Evolutionary conservation across 1,284 basidiomycete genomes (phyloP), one percentile per base, ranked within the genome.

Genomic region (Cryptococcus deneoformans): DNA sequence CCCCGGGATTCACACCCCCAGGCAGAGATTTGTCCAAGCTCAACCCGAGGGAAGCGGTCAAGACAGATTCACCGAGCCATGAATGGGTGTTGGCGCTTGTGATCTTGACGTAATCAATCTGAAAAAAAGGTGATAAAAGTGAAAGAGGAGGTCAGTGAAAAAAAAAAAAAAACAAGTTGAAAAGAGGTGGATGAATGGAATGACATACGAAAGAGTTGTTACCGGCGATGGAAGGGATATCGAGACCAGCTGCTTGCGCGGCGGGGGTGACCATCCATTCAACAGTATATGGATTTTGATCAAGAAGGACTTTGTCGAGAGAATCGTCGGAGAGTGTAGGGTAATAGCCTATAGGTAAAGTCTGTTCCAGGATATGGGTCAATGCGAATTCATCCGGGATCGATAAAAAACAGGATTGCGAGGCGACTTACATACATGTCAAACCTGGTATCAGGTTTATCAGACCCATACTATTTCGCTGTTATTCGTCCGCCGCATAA

Each of bases 401-500:
- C 24, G 46, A 20, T 14, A 1, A 14, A 16, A 35, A 20, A 8
- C 16, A 3, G 38, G 38, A 24, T 12, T 46, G 40, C 7, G 20
- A 14, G n/a, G n/a, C n/a, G 11, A 66, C 79, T 68, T 60, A 91
- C 90, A 85, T 92, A 86, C 63, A 94, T 82, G 48, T 84, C 85
- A 78, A 90, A 94, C 53, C 94, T 84, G 50, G 87, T 85, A 76
- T 98, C 93, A 42, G 93, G 93, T 80, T 98, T 98, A 80, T 98
- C 93, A 50, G 90, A 92, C 8, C 94, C 93, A 81, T 87, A 97
- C 86, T 90, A 62, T 29, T 61, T 57, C 29, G 37, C 16, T 52
- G 14, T 42, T 20, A 38, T 29, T 12, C 29, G 34, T 35, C 12
- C 20, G n/a, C 16, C 40, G n/a, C 5, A 29, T 29, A 29, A 29